A percentile compares a stretch with the other conserved stretches of the same genome.
These are phyloP conservation scores for Kwoniella heveanensis DNA, from an alignment of 768 basidiomycete genomes.

Conservation along the genomic window DNA sequence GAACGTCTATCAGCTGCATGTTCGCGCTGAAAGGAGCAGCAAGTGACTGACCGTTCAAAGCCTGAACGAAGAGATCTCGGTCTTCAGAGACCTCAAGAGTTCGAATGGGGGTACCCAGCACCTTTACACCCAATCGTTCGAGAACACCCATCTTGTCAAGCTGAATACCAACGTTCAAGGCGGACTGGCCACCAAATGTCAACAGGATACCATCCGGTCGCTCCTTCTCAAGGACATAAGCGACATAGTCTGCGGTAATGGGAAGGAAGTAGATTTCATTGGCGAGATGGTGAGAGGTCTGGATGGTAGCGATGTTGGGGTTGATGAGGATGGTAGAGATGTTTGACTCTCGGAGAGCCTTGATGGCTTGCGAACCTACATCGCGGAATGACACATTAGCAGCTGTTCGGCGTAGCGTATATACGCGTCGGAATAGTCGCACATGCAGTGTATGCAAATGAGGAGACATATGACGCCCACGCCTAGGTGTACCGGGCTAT, in stretches of 20 bases:
- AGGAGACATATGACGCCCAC: too few species aligned
- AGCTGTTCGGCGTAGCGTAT: too few species aligned
- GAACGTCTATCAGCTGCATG: not conserved
- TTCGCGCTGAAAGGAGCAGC: not conserved
- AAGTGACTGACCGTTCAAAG: constrained; percentile 75
- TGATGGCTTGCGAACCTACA: constrained; percentile 87
- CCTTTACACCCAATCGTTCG: constrained; percentile 86
- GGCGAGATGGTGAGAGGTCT: constrained; percentile 96
- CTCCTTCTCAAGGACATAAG: constrained; percentile 97
- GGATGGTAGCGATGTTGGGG: constrained; percentile 99
- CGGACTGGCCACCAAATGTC: constrained; percentile 97
- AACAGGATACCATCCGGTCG: constrained; percentile 94
- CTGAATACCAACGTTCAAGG: constrained; percentile 94
- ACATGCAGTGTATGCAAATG: too few species aligned
- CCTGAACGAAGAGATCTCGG: constrained; percentile 91
- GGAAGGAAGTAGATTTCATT: constrained; percentile 97
- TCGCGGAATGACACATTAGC: not conserved
- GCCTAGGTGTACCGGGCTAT: too few species aligned
- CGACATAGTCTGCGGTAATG: constrained; percentile 94
- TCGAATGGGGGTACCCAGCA: constrained; percentile 90
- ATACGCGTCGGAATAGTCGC: not conserved
- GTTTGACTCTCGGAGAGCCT: constrained; percentile 93
- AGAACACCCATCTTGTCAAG: constrained; percentile 95
- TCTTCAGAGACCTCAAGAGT: constrained; percentile 97
- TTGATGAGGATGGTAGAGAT: constrained; percentile 94